phyloP scores from a whole-genome alignment of 2,329 filamentous ascomycete species.

The Dactylellina haptotyla region DNA sequence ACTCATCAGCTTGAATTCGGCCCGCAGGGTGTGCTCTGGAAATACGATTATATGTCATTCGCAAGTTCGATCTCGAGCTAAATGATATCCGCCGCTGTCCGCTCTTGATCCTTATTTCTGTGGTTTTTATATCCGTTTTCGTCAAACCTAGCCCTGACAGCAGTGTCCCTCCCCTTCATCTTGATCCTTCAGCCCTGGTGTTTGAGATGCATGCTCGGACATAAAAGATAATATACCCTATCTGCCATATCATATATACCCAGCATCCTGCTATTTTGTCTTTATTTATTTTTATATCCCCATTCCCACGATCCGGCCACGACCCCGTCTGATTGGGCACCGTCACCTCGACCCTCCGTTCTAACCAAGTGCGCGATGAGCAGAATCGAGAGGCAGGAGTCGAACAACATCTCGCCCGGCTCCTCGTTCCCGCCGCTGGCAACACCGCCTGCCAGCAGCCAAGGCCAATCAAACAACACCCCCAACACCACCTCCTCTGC shows the following conservation, averaged over 20 bases:
- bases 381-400: slow-evolving; percentile 50
- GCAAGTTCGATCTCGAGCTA: background rate
- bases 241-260: background rate
- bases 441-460: slow-evolving; percentile 24
- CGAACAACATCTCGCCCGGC: slow-evolving; percentile 50
- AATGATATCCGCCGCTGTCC: slow-evolving; percentile 8
- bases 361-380: background rate
- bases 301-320: background rate
- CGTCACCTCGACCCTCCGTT: background rate
- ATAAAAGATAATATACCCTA: slow-evolving; percentile 16
- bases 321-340: background rate
- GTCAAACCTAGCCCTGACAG: slow-evolving; percentile 13
- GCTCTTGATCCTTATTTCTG: slow-evolving; percentile 2
- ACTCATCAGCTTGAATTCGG: background rate
- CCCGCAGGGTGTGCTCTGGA: too few species aligned
- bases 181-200: slow-evolving; percentile 19
- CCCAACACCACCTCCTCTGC: slow-evolving; percentile 25
- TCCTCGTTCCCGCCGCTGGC: slow-evolving; percentile 39
- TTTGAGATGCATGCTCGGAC: slow-evolving; percentile 8
- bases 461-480: slow-evolving; percentile 24
- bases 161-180: slow-evolving; percentile 7
- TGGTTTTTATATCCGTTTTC: slow-evolving; percentile 16
- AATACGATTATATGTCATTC: background rate
- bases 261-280: background rate
- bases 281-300: background rate